These are phyloP conservation scores for Yamadazyma ubonensis DNA, from an alignment of 805 yeast species.

Conservation along the genomic window DNA sequence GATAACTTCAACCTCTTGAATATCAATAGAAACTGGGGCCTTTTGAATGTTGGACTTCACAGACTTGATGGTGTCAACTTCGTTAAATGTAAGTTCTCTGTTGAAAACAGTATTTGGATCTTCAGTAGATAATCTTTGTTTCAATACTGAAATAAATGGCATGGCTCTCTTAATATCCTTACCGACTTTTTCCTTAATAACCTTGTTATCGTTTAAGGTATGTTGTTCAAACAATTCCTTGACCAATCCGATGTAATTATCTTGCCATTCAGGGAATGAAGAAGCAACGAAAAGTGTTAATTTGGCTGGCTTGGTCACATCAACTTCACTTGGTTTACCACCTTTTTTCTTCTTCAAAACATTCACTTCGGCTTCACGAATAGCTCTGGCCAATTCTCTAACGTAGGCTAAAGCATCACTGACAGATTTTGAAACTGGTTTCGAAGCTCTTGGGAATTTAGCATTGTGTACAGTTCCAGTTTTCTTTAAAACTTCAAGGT, in stretches of 20 bases:
- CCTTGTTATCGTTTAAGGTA: conserved; percentile 61
- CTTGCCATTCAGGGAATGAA: conserved; percentile 76
- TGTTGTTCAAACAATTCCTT: conserved; percentile 69
- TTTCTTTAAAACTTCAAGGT: conserved; percentile 76
- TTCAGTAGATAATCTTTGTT: conserved; percentile 72
- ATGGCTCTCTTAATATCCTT: conserved; percentile 96
- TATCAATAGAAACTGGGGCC: conserved; percentile 57
- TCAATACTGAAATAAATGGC: conserved; percentile 90
- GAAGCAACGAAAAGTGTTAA: conserved; percentile 72
- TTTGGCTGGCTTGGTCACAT: conserved; percentile 67
- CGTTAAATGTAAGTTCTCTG: conserved; percentile 83
- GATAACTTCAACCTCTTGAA: conserved; percentile 59
- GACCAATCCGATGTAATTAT: conserved; percentile 61
- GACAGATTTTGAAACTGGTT: conserved; percentile 60
- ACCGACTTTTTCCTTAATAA: conserved; percentile 64
- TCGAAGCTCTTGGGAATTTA: conserved; percentile 73
- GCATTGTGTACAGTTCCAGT: conserved; percentile 69
- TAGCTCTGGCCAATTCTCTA: conserved; percentile 72
- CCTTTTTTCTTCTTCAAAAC: conserved; percentile 82
- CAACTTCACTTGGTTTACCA: conserved; percentile 71
- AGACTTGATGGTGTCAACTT: conserved; percentile 60
- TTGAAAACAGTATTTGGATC: conserved; percentile 79
- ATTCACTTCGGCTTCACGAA: conserved; percentile 91
- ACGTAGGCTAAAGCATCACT: conserved; percentile 76
- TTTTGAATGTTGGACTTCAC: conserved; percentile 57